Evolutionary conservation across 148 eudicot species (phyloP), one percentile per base, ranked within the genome.

Genomic region (Simmondsia chinensis): DNA sequence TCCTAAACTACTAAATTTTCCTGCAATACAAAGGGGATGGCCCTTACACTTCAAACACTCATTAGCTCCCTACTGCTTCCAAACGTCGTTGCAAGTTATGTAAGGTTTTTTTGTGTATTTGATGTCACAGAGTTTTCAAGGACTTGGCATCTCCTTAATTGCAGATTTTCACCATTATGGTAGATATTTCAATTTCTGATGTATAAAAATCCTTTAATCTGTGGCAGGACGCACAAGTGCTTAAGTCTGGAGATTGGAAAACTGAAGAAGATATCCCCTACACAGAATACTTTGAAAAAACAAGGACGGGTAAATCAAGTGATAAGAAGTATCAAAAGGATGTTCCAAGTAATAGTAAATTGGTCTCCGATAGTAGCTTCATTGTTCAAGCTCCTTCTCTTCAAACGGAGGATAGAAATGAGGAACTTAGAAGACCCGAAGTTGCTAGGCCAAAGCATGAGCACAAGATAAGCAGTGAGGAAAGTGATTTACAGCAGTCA

Each of bases 171-270:
- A n/a, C n/a, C n/a, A n/a, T n/a, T n/a, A n/a, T n/a, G n/a, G n/a
- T n/a, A n/a, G n/a, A n/a, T n/a, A n/a, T n/a, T n/a, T 20, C 18
- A 27, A 3, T 52, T 44, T 37, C 48, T 52, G 6, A 52, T 17
- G 10, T 34, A 34, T 24, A 36, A 11, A 19, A 42, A 20, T 29
- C 16, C 8, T 54, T n/a, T n/a, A n/a, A n/a, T 46, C 17, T 64
- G 64, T 43, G 45, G 79, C 56, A 77, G 65, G 60, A 37, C 17
- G 35, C 79, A 41, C 68, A 69, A 48, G 39, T 60, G 54, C 79
- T 73, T 1, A 50, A 59, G 53, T 77, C 69, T 63, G 79, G 79
- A 16, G 46, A 73, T 45, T 77, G 79, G 83, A 76, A 77, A 50
- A 61, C 33, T 35, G 73, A 56, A 49, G 79, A 73, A 56, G 34